Conservation (phyloP, 345 rosid species). For the Citrus reticulata region DNA sequence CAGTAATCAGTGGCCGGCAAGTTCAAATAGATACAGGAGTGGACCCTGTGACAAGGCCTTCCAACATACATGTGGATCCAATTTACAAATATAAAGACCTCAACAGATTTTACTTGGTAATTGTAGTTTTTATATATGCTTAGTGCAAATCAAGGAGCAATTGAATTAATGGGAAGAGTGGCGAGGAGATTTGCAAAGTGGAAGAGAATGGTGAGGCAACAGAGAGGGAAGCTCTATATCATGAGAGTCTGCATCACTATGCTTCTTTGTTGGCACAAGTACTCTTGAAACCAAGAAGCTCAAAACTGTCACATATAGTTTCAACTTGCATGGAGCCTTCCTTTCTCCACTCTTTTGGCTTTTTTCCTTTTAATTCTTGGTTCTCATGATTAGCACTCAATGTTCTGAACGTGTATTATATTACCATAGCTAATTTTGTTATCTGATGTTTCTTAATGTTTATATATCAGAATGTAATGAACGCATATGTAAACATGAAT, state of each 20-base stretch:
- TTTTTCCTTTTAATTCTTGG: background rate
- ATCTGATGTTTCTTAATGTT: background rate
- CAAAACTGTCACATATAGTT: too few species aligned
- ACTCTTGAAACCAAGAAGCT: constrained; percentile 21
- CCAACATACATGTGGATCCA: constrained; percentile 6
- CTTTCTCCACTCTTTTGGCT: background rate
- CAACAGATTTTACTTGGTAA: background rate
- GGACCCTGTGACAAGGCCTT: constrained; percentile 24
- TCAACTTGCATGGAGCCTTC: background rate
- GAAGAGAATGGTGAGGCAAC: constrained; percentile 63
- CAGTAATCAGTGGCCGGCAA: constrained; percentile 35
- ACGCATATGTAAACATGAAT: background rate
- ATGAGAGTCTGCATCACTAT: constrained; percentile 55
- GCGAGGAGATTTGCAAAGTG: constrained; percentile 44
- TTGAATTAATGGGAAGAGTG: constrained; percentile 18
- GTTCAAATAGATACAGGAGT: constrained; percentile 15
- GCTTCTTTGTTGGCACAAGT: constrained; percentile 68
- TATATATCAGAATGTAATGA: background rate
- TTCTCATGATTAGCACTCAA: background rate
- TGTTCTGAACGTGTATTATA: background rate
- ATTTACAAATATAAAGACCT: background rate
- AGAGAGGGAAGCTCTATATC: constrained; percentile 56
- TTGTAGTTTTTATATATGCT: background rate
- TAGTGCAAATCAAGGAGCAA: background rate
- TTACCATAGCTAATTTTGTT: background rate